These are phyloP conservation scores for Phytophthora tubulina DNA, from an alignment of 352 stramenopile species.

Conservation along the genomic window DNA sequence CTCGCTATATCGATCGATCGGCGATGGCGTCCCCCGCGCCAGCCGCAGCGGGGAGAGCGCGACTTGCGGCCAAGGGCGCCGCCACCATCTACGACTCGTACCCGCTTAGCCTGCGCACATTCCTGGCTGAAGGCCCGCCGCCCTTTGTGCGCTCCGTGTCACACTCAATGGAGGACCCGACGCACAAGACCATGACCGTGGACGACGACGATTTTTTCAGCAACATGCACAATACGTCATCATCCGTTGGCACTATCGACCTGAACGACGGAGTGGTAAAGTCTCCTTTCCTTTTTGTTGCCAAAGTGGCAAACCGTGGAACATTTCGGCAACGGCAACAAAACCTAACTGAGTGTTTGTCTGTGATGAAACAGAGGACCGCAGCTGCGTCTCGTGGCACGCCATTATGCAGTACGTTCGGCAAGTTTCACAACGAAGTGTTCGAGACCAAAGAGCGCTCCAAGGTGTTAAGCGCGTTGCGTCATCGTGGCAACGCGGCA, in stretches of 20 bases:
- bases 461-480: slow-evolving; percentile 79
- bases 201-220: slow-evolving; percentile 42
- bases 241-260: slow-evolving; percentile 36
- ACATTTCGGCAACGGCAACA: neutral
- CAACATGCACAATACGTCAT: slow-evolving; percentile 43
- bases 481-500: slow-evolving; percentile 63
- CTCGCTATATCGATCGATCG: slow-evolving; percentile 19
- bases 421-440: slow-evolving; percentile 79
- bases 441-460: slow-evolving; percentile 85
- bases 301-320: slow-evolving; percentile 22
- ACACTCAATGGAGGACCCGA: slow-evolving; percentile 33
- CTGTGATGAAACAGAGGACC: slow-evolving; percentile 21
- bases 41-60: slow-evolving; percentile 17
- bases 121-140: slow-evolving; percentile 27
- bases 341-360: slow-evolving; percentile 9
- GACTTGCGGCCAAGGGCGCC: slow-evolving; percentile 23
- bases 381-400: slow-evolving; percentile 20
- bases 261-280: slow-evolving; percentile 31
- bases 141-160: slow-evolving; percentile 44
- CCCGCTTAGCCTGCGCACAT: slow-evolving; percentile 57
- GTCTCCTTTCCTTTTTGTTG: slow-evolving; percentile 7
- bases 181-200: slow-evolving; percentile 26
- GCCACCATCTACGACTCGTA: slow-evolving; percentile 79
- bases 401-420: slow-evolving; percentile 62
- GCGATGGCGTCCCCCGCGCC: slow-evolving; percentile 30